These are phyloP conservation scores for Euryodendron excelsum DNA, from an alignment of 148 eudicot species.

Conservation along the genomic window DNA sequence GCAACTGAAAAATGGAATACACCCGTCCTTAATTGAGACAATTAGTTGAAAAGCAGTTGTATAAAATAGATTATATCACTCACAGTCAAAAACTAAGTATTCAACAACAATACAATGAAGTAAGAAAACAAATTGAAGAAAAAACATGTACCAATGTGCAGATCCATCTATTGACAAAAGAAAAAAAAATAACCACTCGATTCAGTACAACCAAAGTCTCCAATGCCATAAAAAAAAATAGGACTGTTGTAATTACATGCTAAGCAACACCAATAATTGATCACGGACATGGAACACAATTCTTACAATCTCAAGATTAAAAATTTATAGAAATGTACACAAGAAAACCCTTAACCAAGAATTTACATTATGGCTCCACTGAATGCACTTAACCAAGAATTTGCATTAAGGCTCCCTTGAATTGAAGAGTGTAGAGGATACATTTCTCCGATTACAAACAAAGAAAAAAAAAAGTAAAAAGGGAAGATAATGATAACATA, in stretches of 20 bases:
- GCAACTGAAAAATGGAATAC: background rate
- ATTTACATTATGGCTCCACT: too few relatives aligned
- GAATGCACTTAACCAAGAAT: background rate
- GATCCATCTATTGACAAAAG: background rate
- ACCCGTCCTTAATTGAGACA: too few relatives aligned
- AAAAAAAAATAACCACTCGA: background rate
- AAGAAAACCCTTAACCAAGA: too few relatives aligned
- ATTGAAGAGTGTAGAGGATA: too few relatives aligned
- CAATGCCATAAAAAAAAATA: background rate
- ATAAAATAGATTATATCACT: background rate
- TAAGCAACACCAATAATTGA: background rate
- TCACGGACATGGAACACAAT: too few relatives aligned
- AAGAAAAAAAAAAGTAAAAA: too few relatives aligned
- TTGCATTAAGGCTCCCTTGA: background rate
- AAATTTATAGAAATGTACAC: too few relatives aligned
- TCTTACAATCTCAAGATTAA: too few relatives aligned
- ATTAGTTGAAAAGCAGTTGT: too few relatives aligned
- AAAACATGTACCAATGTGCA: background rate
- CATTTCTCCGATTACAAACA: too few relatives aligned
- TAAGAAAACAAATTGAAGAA: background rate
- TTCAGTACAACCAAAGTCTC: background rate
- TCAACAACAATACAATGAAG: background rate
- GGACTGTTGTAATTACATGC: background rate
- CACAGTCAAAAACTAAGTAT: background rate
- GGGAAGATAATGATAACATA: too few relatives aligned